These are phyloP conservation scores for Metschnikowia arizonensis DNA, from an alignment of 805 yeast genomes.

Conservation along the genomic window DNA sequence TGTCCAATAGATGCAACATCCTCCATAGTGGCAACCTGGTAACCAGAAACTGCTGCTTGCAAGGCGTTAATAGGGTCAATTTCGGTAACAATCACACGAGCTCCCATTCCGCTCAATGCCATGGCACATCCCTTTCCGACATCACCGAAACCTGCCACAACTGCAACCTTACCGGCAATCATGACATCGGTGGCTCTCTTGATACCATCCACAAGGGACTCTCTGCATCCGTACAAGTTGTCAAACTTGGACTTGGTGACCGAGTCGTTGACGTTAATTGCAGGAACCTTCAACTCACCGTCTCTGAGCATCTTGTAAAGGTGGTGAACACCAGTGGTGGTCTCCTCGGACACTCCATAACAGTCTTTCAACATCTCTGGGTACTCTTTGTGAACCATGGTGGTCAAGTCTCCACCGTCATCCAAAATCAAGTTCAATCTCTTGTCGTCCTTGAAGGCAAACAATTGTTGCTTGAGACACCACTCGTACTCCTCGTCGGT, in stretches of 20 bases:
- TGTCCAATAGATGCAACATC: constrained; percentile 92
- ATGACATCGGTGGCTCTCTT: constrained; percentile 99
- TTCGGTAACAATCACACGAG: constrained; percentile 96
- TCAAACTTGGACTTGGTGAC: constrained; percentile 99
- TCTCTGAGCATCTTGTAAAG: constrained; percentile 93
- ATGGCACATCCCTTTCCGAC: constrained; percentile 99
- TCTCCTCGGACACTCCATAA: constrained; percentile 96
- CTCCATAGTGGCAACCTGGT: constrained; percentile 92
- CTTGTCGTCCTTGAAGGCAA: constrained; percentile 93
- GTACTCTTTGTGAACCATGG: constrained; percentile 94
- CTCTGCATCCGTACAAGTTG: constrained; percentile 99
- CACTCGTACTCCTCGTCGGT: constrained; percentile 98
- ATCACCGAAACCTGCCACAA: constrained; percentile 99
- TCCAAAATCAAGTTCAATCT: constrained; percentile 95
- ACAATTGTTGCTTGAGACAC: constrained; percentile 99
- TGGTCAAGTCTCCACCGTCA: constrained; percentile 98
- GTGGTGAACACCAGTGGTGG: constrained; percentile 99
- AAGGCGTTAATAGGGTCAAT: constrained; percentile 98
- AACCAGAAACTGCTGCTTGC: constrained; percentile 99
- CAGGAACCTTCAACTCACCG: constrained; percentile 90
- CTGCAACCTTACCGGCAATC: constrained; percentile 99
- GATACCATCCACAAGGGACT: constrained; percentile 96
- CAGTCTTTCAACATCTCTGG: constrained; percentile 96
- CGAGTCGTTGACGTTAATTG: constrained; percentile 97
- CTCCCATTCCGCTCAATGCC: constrained; percentile 99